These are phyloP conservation scores for Meira nashicola DNA, from an alignment of 1,284 basidiomycete species.

Conservation along the genomic window DNA sequence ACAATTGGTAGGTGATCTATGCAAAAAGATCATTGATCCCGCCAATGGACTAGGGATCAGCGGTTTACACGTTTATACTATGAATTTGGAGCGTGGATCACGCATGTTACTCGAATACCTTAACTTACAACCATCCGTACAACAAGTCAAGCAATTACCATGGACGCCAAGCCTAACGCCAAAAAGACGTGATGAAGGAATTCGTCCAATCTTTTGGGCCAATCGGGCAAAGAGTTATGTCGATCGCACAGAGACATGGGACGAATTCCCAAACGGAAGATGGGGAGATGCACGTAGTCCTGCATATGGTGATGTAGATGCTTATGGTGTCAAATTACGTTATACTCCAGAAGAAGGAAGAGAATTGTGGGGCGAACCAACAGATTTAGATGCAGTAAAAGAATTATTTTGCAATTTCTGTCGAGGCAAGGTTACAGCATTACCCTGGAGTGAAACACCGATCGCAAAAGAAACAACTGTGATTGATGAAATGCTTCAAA, in stretches of 20 bases:
- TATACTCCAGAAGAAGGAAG: conserved; percentile 70
- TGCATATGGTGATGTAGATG: conserved; percentile 94
- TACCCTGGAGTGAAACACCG: conserved; percentile 93
- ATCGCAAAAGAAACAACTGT: conserved; percentile 77
- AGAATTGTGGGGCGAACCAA: conserved; percentile 31
- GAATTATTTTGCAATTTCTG: conserved; percentile 54
- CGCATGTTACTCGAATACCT: conserved; percentile 52
- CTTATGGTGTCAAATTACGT: conserved; percentile 65
- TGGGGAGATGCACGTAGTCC: conserved; percentile 95
- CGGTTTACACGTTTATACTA: conserved; percentile 52
- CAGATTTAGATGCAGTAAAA: conserved; percentile 40
- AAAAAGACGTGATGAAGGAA: conserved; percentile 50
- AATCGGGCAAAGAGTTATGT: conserved; percentile 49
- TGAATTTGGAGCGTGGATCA: conserved; percentile 51
- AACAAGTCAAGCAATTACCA: conserved; percentile 46
- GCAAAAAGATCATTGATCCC: conserved; percentile 41
- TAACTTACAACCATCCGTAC: conserved; percentile 40
- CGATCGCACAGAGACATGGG: conserved; percentile 63
- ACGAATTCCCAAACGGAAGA: conserved; percentile 97
- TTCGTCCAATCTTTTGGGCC: conserved; percentile 53
- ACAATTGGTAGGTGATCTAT: conserved; percentile 50
- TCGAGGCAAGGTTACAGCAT: conserved; percentile 57
- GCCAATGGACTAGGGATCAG: conserved; percentile 37
- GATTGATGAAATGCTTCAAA: conserved; percentile 73
- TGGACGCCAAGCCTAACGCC: conserved; percentile 49